These are phyloP conservation scores for Tylopilus sp. DNA, from an alignment of 768 basidiomycete species.

Conservation along the genomic window DNA sequence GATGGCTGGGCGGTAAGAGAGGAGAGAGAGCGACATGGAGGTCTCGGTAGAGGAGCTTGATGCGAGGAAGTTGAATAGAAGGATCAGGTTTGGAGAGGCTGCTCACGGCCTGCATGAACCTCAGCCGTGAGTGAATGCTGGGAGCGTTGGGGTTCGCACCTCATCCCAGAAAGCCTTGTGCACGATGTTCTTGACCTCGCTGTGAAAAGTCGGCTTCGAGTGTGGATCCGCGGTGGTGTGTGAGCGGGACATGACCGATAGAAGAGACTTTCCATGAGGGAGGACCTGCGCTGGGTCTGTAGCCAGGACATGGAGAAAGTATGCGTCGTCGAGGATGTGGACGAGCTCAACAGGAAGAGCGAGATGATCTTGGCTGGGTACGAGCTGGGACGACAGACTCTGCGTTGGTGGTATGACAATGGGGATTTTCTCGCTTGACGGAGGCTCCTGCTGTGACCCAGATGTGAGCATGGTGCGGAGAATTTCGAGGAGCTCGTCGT, in stretches of 20 bases:
- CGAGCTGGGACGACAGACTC: constrained; percentile 13
- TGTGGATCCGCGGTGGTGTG: constrained; percentile 15
- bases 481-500: constrained; percentile 26
- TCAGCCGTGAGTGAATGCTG: constrained; percentile 16
- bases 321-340: constrained; percentile 53
- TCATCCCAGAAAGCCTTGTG: constrained; percentile 75
- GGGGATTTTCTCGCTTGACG: constrained; percentile 5
- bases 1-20: constrained; percentile 56
- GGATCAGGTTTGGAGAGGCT: constrained; percentile 57
- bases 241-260: constrained; percentile 53
- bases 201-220: constrained; percentile 37
- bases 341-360: constrained; percentile 54
- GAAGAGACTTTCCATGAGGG: constrained; percentile 69
- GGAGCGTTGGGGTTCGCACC: constrained; percentile 38
- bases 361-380: constrained; percentile 20
- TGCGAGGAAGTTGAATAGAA: constrained; percentile 53
- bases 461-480: constrained; percentile 18
- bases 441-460: background rate
- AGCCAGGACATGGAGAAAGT: constrained; percentile 66
- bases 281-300: constrained; percentile 57
- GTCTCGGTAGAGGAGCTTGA: constrained; percentile 56
- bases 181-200: constrained; percentile 44
- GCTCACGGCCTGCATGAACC: constrained; percentile 45
- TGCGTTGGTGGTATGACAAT: constrained; percentile 15
- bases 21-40: constrained; percentile 46